phyloP scores from a whole-genome alignment of 2,329 filamentous ascomycete species.

The Zalaria sp. region DNA sequence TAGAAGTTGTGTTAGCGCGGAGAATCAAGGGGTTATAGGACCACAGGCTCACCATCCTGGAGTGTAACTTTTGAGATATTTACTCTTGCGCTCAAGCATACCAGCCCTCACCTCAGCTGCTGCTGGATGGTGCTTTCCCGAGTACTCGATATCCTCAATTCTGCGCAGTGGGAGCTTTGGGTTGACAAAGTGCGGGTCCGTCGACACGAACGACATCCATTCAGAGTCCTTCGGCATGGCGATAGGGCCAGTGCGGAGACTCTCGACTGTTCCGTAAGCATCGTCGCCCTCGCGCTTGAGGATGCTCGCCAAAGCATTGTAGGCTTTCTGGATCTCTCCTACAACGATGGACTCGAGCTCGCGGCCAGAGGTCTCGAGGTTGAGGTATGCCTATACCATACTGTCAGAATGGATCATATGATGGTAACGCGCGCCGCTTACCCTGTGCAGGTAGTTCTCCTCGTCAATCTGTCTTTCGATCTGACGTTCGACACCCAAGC shows the following conservation, averaged over 20 bases:
- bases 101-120: conserved; percentile 77
- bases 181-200: conserved; percentile 76
- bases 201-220: conserved; percentile 70
- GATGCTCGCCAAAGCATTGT: conserved; percentile 84
- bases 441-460: conserved; percentile 90
- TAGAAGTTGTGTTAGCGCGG: conserved; percentile 38
- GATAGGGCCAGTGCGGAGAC: conserved; percentile 70
- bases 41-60: conserved; percentile 58
- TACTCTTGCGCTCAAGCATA: conserved; percentile 92
- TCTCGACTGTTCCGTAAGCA: conserved; percentile 62
- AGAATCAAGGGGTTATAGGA: conserved; percentile 30
- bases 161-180: conserved; percentile 66
- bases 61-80: conserved; percentile 95
- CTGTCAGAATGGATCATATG: neutral
- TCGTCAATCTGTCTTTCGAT: conserved; percentile 89
- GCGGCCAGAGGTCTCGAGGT: conserved; percentile 83
- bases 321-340: conserved; percentile 94
- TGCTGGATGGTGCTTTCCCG: conserved; percentile 73
- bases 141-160: conserved; percentile 75
- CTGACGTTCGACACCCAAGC: conserved; percentile 74
- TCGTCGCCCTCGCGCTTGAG: conserved; percentile 83
- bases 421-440: conserved; percentile 27
- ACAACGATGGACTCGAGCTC: conserved; percentile 95
- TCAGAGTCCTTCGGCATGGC: conserved; percentile 90
- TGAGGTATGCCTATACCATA: conserved; percentile 68